Conservation (phyloP, 768 basidiomycete genomes). For the Mycena galericulata region DNA sequence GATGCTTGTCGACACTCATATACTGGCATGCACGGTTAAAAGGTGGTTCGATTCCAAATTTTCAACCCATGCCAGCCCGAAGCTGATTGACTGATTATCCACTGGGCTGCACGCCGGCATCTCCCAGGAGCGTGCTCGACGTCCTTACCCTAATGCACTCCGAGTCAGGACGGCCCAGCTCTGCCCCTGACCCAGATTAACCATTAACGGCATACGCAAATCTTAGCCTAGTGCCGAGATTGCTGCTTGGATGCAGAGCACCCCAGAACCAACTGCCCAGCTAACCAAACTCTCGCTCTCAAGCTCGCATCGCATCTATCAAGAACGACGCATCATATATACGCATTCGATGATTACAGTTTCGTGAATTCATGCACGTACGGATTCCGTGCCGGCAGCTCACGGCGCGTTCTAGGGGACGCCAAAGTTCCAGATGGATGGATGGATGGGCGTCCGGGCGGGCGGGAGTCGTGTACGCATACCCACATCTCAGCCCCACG, state of each 20-base stretch:
- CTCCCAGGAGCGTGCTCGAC: neutral
- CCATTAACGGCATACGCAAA: conserved; percentile 6
- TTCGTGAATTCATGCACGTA: neutral
- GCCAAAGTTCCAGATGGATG: neutral
- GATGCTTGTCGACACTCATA: too few relatives aligned
- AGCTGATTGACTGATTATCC: too few relatives aligned
- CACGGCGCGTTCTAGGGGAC: neutral
- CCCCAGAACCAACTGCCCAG: conserved; percentile 2
- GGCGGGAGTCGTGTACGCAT: neutral
- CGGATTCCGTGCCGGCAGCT: conserved; percentile 23
- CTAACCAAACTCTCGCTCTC: conserved; percentile 22
- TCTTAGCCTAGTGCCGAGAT: too few relatives aligned
- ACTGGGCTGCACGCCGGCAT: too few relatives aligned
- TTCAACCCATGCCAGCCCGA: neutral
- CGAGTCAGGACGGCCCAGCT: neutral
- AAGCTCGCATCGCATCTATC: conserved; percentile 25
- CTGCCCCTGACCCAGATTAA: neutral
- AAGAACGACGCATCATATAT: too few relatives aligned
- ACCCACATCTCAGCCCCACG: neutral
- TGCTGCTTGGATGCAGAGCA: neutral
- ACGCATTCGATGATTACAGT: conserved; percentile 21
- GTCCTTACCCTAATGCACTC: too few relatives aligned
- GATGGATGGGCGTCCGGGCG: too few relatives aligned
- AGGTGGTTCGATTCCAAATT: conserved; percentile 1
- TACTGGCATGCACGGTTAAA: neutral